Percentiles rank a stretch among this genome's conserved stretches.
Evolutionary conservation across 1,284 basidiomycete genomes (phyloP).

Genomic region (Trichosporon sp.): DNA sequence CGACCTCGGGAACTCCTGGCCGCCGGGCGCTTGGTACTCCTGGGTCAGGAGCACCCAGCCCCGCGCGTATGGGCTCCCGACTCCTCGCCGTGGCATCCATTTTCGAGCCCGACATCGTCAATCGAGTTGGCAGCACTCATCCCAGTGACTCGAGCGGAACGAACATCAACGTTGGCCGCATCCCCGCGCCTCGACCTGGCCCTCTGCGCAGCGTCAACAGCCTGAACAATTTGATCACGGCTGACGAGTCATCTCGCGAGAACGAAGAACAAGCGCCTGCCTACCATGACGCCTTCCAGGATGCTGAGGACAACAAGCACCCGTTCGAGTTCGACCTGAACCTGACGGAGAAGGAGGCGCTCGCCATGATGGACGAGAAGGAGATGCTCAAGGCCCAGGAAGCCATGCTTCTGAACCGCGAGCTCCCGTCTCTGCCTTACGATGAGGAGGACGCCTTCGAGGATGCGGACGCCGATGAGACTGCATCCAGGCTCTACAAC

Average conservation of each 20-base stretch:
- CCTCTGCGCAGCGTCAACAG: neutral
- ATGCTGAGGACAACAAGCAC: constrained; percentile 3
- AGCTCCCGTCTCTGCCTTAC: neutral
- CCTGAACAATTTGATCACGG: neutral
- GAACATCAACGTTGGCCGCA: neutral
- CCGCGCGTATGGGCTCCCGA: neutral
- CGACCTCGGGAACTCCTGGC: neutral
- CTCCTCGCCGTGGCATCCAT: neutral
- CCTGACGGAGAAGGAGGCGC: neutral
- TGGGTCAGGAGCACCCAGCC: neutral
- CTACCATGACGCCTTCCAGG: neutral
- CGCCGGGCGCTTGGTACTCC: neutral
- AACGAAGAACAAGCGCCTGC: neutral
- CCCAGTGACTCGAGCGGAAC: neutral
- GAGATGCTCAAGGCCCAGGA: constrained; percentile 1
- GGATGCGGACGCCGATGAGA: neutral
- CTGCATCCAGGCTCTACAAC: neutral
- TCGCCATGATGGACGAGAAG: neutral
- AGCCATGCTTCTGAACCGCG: neutral
- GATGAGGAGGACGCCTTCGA: neutral
- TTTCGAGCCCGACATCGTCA: neutral
- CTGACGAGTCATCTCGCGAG: neutral
- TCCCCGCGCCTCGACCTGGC: neutral
- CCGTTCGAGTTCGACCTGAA: constrained; percentile 1
- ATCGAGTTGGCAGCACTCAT: neutral